Percentiles rank a stretch among this genome's conserved stretches.
phyloP scores from a whole-genome alignment of 257 asterid species.

The Nicotiana otophora region DNA sequence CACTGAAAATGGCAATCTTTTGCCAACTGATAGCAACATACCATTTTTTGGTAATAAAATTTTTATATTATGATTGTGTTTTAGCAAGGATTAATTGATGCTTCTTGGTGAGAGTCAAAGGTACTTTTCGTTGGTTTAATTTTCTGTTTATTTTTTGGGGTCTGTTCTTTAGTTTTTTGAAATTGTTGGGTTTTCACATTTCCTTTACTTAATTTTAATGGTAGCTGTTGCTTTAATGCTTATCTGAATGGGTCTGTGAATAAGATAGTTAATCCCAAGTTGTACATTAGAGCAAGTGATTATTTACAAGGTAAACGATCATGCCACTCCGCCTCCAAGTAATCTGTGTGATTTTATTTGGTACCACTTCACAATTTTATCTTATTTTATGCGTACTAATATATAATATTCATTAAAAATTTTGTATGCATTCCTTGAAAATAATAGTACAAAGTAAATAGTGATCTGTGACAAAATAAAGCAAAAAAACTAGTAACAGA shows the following conservation, averaged over 20 bases:
- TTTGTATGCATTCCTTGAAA: too few species aligned
- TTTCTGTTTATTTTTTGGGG: background rate
- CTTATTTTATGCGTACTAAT: too few species aligned
- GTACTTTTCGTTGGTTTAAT: background rate
- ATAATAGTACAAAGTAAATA: too few species aligned
- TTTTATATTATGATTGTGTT: background rate
- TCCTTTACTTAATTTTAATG: background rate
- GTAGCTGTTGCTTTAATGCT: background rate
- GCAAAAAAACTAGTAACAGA: too few species aligned
- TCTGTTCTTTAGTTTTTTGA: too few species aligned
- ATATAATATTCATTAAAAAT: too few species aligned
- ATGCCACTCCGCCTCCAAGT: background rate
- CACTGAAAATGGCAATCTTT: background rate
- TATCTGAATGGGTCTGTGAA: background rate
- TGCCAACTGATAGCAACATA: background rate
- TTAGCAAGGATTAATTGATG: background rate
- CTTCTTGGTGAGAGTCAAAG: background rate
- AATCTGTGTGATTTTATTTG: too few species aligned
- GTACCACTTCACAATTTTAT: too few species aligned
- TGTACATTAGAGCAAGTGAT: background rate
- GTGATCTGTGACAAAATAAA: too few species aligned
- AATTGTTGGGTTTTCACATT: background rate
- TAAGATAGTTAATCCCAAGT: background rate
- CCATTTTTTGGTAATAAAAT: conserved; percentile 29
- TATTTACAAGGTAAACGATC: too few species aligned